Evolutionary conservation across 1,284 basidiomycete species (phyloP), one percentile per base, ranked within the genome.

Genomic region (Termitomyces sp.): DNA sequence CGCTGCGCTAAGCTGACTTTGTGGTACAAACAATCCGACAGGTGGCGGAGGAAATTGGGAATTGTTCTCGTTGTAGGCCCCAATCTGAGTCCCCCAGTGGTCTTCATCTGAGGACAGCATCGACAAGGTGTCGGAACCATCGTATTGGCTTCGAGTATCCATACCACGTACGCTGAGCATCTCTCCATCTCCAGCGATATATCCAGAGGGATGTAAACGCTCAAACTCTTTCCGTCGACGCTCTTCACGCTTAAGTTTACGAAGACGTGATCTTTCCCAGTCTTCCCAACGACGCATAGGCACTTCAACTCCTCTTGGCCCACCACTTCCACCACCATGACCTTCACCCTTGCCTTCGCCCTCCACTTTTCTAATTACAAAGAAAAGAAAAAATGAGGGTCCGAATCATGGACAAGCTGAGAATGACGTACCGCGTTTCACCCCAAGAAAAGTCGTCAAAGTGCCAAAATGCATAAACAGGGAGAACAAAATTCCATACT

Each of bases 361-460:
- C 71, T 91, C 92, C 3, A 99, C 94, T 75, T 95, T 95, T 65
- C 97, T 94, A 67, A 56, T 62, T 13, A 8, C 10, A 45, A 30
- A 28, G 49, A 7, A 33, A 30, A 50, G n/a, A 50, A 36, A 52
- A 60, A 45, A 64, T 67, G 26, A 62, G 46, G 46, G 33, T 26
- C 21, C 13, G 24, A 24, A 55, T n/a, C 33, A 40, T 21, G 54
- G 44, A 50, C 10, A 5, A 10, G 39, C 6, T 15, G n/a, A 26
- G 41, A 51, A 15, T 50, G n/a, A 73, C 82, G 57, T 66, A 90
- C 92, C 92, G 83, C 26, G 96, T 99, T 73, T 98, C 93, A 65
- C 96, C 96, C 96, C 96, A 98, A 34, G 93, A 95, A 70, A 98
- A 97, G 72, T 99, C 97, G 66, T 99, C 97, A 71, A 99, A 98